These are phyloP conservation scores for Suhomyces kunorum DNA, from an alignment of 1,139 yeast species.

Conservation along the genomic window DNA sequence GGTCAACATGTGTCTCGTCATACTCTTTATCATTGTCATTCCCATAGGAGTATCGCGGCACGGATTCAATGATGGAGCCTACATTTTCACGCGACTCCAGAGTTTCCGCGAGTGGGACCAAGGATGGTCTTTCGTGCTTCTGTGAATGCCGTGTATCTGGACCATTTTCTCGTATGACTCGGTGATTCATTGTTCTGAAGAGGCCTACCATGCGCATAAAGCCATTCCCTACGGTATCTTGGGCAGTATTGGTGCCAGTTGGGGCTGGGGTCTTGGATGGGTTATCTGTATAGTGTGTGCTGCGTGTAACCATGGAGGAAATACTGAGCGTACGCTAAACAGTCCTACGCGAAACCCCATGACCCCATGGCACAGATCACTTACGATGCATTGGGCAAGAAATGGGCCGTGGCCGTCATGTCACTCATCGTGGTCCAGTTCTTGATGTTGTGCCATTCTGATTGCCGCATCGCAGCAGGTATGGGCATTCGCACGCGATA, in stretches of 20 bases:
- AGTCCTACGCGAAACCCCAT: slow-evolving; percentile 53
- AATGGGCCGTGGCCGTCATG: slow-evolving; percentile 71
- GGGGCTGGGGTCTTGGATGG: slow-evolving; percentile 66
- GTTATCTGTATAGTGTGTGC: slow-evolving; percentile 52
- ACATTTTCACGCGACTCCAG: slow-evolving; percentile 52
- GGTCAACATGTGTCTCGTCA: slow-evolving; percentile 55
- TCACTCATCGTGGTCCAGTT: slow-evolving; percentile 58
- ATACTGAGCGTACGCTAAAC: slow-evolving; percentile 42
- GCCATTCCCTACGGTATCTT: slow-evolving; percentile 39
- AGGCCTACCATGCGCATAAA: slow-evolving; percentile 29
- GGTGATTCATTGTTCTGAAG: slow-evolving; percentile 36
- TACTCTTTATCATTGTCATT: slow-evolving; percentile 65
- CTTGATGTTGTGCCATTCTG: slow-evolving; percentile 62
- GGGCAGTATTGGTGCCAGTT: slow-evolving; percentile 56
- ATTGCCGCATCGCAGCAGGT: slow-evolving; percentile 53
- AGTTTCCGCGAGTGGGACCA: slow-evolving; percentile 59
- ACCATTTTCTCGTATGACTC: slow-evolving; percentile 37
- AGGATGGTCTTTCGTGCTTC: slow-evolving; percentile 54
- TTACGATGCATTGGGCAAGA: slow-evolving; percentile 63
- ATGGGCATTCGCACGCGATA: slow-evolving; percentile 53
- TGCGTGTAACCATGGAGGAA: slow-evolving; percentile 55
- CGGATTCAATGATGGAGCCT: slow-evolving; percentile 41
- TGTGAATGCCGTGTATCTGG: slow-evolving; percentile 38
- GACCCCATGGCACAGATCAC: slow-evolving; percentile 66
- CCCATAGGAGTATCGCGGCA: slow-evolving; percentile 52